Evolutionary conservation across 805 yeast species (phyloP).

Genomic region (Helenozyma baotianmanensis): DNA sequence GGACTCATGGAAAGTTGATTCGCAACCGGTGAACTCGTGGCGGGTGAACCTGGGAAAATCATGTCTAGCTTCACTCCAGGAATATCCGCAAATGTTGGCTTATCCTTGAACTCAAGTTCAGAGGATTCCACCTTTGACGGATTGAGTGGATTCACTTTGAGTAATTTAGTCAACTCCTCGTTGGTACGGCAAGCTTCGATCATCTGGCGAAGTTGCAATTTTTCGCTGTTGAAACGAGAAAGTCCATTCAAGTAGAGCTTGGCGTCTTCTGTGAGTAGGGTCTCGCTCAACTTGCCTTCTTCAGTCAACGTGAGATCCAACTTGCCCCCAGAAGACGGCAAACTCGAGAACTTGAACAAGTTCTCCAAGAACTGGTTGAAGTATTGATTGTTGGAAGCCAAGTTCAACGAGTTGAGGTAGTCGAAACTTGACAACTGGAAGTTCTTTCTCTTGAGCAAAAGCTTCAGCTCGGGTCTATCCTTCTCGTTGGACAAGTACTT

Average conservation of each 20-base stretch:
- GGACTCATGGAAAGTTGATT: too few relatives aligned
- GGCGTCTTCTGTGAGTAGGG: constrained; percentile 19
- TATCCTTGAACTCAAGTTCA: background rate
- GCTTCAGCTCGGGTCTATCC: constrained; percentile 39
- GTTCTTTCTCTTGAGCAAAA: constrained; percentile 28
- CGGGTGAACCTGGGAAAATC: constrained; percentile 19
- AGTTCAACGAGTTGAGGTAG: constrained; percentile 39
- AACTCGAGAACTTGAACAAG: constrained; percentile 30
- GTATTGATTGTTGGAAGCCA: constrained; percentile 36
- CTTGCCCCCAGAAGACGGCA: constrained; percentile 12
- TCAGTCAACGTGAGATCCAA: constrained; percentile 9
- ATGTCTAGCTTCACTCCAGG: constrained; percentile 26
- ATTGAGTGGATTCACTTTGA: constrained; percentile 24
- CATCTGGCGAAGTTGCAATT: constrained; percentile 36
- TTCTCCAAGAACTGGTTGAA: constrained; percentile 34
- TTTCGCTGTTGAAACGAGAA: constrained; percentile 38
- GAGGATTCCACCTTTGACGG: constrained; percentile 1
- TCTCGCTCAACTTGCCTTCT: constrained; percentile 11
- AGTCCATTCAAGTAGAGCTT: constrained; percentile 30
- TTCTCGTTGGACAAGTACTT: constrained; percentile 41
- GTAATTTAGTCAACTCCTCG: constrained; percentile 34
- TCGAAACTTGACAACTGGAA: constrained; percentile 45
- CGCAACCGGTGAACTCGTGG: background rate
- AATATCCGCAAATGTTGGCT: constrained; percentile 4
- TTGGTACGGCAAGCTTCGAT: constrained; percentile 37